phyloP scores from a whole-genome alignment of 371 early-diverging fungal genomes.

The Enteropsectra breve region DNA sequence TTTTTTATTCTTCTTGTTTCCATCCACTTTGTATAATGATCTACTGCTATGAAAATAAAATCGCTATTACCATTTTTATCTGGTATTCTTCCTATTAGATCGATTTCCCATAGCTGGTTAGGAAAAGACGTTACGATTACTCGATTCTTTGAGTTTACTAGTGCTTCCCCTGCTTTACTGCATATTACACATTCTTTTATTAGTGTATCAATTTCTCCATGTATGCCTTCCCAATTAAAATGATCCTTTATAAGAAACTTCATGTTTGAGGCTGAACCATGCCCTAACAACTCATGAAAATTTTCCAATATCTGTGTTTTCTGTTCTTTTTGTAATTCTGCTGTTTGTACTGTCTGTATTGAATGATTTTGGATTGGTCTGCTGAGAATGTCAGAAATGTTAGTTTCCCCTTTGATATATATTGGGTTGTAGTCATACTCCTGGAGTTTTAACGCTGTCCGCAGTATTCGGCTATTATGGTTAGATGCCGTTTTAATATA shows the following conservation, averaged over 20 bases:
- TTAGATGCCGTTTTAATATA: not conserved
- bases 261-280: not conserved
- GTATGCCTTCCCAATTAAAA: not conserved
- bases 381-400: not conserved
- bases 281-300: not conserved
- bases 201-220: not conserved
- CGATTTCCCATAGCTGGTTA: not conserved
- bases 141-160: not conserved
- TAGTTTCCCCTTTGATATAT: constrained; percentile 1
- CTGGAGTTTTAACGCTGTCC: not conserved
- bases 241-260: not conserved
- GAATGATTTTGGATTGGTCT: not conserved
- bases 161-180: not conserved
- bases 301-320: not conserved
- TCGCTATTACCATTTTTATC: not conserved
- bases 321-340: not conserved
- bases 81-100: not conserved
- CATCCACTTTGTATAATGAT: constrained; percentile 1
- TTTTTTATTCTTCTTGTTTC: not conserved
- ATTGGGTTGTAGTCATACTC: not conserved
- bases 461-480: not conserved
- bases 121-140: not conserved
- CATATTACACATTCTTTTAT: not conserved
- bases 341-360: not conserved
- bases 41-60: not conserved